phyloP scores from a whole-genome alignment of 2,329 filamentous ascomycete genomes.

The Gyromitra esculenta region DNA sequence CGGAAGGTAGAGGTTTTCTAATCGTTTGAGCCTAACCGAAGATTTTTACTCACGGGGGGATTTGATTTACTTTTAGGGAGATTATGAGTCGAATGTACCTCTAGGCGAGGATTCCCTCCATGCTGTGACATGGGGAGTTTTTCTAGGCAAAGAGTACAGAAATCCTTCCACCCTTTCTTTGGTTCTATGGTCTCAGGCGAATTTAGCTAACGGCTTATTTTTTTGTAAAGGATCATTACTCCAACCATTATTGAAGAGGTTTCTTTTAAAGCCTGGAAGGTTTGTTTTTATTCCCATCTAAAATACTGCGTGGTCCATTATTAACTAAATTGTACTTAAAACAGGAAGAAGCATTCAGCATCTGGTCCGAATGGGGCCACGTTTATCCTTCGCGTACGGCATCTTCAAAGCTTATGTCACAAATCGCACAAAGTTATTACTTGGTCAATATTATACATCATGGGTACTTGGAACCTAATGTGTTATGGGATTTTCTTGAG shows the following conservation, averaged over 20 bases:
- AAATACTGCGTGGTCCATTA: not conserved
- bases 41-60: constrained; percentile 17
- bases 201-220: not conserved
- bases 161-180: constrained; percentile 2
- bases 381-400: constrained; percentile 81
- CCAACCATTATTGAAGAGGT: constrained; percentile 97
- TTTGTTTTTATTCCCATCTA: constrained; percentile 25
- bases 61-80: constrained; percentile 46
- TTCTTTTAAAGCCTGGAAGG: constrained; percentile 87
- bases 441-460: constrained; percentile 91
- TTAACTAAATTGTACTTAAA: constrained; percentile 5
- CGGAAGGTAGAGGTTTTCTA: constrained; percentile 43
- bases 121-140: constrained; percentile 96
- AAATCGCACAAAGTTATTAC: constrained; percentile 77
- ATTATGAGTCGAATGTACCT: constrained; percentile 55
- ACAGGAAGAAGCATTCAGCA: constrained; percentile 88
- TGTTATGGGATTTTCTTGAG: constrained; percentile 75
- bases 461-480: constrained; percentile 75
- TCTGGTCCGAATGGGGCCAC: constrained; percentile 92
- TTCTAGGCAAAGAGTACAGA: constrained; percentile 80
- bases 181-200: not conserved
- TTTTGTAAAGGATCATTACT: constrained; percentile 72
- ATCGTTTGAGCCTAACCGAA: not conserved
- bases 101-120: constrained; percentile 68
- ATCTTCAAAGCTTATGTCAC: constrained; percentile 76